Base-by-base conservation (phyloP, 2,329 filamentous ascomycete genomes). In the Akanthomyces uredinophilus region DNA sequence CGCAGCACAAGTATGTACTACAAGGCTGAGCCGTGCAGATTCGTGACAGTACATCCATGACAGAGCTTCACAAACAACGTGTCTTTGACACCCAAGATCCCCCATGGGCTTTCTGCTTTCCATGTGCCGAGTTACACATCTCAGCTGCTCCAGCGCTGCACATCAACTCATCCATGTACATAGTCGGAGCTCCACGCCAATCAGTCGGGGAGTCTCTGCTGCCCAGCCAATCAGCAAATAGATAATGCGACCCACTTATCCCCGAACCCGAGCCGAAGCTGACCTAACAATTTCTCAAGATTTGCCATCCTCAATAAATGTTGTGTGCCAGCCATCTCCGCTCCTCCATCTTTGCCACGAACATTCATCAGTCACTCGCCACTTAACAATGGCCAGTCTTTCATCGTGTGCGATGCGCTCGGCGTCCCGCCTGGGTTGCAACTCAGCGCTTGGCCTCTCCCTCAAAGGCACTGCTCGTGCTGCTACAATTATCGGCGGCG, bases 381-480 rank as follows among this genome's bases (percentile, higher is more conserved):
- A 57, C 64, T 59, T 63, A 66, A 66, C 57, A 69, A 90, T 90
- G 88, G 81, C 85, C 68, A 85, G 80, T 72, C 76, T 87, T 73
- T 83, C 88, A 76, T 87, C 89, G 64, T 82, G 83, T 71, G 84
- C 87, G 70, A 80, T 91, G 77, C 88, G 90, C 80, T 90, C 92
- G 82, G 89, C 88, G 68, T 86, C 90, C 66, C 82, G 83, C 71
- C 79, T 85, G 60, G 77, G 78, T 69, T 72, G 79, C 57, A 77
- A 74, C 70, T 70, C 78, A 52, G 70, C 76, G 43, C 62, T 78
- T 49, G 67, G 77, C 47, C 69, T 74, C 27, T 60, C 56, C 72
- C 66, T 72, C 68, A 68, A 65, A 64, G 32, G 66, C 72, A 59
- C 65, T 69, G 61, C 70, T 68, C 59, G 68, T 75, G 66, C 69